Evolutionary conservation across 768 basidiomycete genomes (phyloP).

Genomic region (Mycena galopus): DNA sequence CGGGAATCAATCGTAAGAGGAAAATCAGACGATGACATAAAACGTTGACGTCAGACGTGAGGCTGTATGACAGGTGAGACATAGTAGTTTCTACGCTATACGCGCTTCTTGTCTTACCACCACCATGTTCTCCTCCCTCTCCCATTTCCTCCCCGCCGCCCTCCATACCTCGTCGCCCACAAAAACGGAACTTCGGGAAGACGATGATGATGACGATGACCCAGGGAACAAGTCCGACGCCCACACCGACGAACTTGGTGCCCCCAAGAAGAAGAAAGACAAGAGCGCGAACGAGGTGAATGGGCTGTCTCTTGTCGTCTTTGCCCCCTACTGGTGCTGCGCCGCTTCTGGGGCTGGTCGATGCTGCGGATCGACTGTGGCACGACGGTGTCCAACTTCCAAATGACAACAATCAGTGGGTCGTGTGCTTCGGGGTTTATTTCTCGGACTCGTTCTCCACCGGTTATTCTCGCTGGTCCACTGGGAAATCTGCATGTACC

Average conservation of each 20-base stretch:
- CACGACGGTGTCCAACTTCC: neutral
- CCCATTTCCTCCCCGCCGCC: conserved; percentile 63
- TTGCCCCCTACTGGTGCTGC: neutral
- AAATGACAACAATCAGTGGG: neutral
- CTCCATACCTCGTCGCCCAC: conserved; percentile 51
- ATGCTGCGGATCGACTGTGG: conserved; percentile 14
- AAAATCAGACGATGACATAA: neutral
- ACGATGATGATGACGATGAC: conserved; percentile 47
- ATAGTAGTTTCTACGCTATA: neutral
- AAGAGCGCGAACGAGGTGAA: conserved; percentile 64
- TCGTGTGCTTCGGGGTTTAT: neutral
- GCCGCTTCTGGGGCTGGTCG: neutral
- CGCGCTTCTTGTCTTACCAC: conserved; percentile 6
- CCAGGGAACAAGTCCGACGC: conserved; percentile 36
- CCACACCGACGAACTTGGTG: conserved; percentile 44
- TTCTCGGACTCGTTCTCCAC: neutral
- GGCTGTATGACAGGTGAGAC: neutral
- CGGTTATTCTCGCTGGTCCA: neutral
- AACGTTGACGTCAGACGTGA: neutral
- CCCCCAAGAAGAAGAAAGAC: conserved; percentile 60
- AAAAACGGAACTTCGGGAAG: conserved; percentile 44
- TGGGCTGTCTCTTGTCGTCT: conserved; percentile 5
- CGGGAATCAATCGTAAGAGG: neutral
- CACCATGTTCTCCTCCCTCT: conserved; percentile 66
- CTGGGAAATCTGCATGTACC: neutral